Percentiles rank a stretch among this genome's conserved stretches.
phyloP scores from a whole-genome alignment of 257 asterid genomes.

The Nicotiana attenuata region DNA sequence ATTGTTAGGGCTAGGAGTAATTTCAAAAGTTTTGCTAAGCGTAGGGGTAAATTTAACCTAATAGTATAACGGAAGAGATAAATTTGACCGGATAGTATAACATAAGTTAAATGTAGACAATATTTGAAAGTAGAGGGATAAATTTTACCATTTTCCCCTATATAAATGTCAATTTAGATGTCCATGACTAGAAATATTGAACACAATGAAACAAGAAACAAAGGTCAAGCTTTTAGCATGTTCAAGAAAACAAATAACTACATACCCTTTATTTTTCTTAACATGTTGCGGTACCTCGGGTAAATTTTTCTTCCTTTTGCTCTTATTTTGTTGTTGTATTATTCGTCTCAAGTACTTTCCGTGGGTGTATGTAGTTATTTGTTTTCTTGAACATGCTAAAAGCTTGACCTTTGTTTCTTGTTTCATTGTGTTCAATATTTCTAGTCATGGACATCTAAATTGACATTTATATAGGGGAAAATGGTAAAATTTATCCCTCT shows the following conservation, averaged over 20 bases:
- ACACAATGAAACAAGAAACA: not conserved
- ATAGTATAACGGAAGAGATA: too few relatives aligned
- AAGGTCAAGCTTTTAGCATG: not conserved
- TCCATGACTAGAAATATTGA: not conserved
- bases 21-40: too few relatives aligned
- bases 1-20: too few relatives aligned
- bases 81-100: too few relatives aligned
- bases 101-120: too few relatives aligned
- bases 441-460: not conserved
- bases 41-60: too few relatives aligned
- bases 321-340: not conserved
- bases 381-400: not conserved
- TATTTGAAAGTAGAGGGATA: too few relatives aligned
- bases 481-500: too few relatives aligned
- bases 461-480: too few relatives aligned
- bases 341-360: not conserved
- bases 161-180: not conserved
- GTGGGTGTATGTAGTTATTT: not conserved
- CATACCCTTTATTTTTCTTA: conserved; percentile 49
- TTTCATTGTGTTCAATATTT: not conserved
- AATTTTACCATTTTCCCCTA: too few relatives aligned
- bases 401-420: not conserved
- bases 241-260: not conserved
- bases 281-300: conserved; percentile 65
- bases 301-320: conserved; percentile 19